These are phyloP conservation scores for Termitomyces sp. DNA, from an alignment of 768 basidiomycete species.

Conservation along the genomic window DNA sequence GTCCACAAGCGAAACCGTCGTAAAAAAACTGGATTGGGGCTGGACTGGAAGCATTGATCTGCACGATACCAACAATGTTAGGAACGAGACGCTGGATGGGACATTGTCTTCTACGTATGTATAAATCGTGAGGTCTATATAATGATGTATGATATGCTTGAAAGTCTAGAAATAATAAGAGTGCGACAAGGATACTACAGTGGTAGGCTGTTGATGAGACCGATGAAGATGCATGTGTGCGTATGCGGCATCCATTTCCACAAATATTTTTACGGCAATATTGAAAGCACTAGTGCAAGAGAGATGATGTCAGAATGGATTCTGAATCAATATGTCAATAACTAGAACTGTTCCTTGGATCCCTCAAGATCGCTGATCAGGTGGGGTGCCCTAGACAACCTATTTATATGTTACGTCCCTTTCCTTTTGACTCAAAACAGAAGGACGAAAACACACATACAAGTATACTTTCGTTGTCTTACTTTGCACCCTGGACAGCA, in stretches of 20 bases:
- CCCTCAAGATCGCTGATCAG: background rate
- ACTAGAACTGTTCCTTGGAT: no score
- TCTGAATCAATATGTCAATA: no score
- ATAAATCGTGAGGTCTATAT: background rate
- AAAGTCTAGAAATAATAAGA: background rate
- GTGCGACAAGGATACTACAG: background rate
- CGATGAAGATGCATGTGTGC: background rate
- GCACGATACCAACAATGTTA: background rate
- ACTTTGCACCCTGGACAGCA: background rate
- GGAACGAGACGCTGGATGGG: background rate
- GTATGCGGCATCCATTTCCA: background rate
- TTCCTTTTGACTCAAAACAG: background rate
- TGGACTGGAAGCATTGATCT: background rate
- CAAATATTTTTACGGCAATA: background rate
- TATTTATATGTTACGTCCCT: no score
- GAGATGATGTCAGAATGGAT: background rate
- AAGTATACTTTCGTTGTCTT: background rate
- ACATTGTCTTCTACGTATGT: background rate
- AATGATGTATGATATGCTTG: background rate
- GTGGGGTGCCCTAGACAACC: background rate
- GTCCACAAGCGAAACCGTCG: background rate
- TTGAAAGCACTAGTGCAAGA: background rate
- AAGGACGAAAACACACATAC: background rate
- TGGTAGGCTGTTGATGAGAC: background rate
- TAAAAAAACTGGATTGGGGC: background rate